A percentile compares a stretch with the other conserved stretches of the same genome.
Evolutionary conservation across 176 grass and related monocot genomes (phyloP).

Genomic region (Aegilops umbellulata): DNA sequence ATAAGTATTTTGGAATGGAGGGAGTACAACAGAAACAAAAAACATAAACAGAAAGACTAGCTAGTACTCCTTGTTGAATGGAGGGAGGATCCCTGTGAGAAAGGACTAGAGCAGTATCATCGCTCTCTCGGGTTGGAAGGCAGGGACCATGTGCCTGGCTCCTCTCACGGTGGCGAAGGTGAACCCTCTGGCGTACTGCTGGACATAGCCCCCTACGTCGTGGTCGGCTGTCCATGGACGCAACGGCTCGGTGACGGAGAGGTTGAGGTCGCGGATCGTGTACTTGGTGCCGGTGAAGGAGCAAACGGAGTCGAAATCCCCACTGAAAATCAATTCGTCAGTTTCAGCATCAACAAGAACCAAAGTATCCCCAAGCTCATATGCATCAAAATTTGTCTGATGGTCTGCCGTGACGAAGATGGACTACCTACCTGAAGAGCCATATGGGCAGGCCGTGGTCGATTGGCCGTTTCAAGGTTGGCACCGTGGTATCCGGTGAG

Average conservation of each 20-base stretch:
- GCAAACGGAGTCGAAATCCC: background rate
- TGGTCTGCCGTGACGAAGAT: too few species aligned
- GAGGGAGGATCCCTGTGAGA: conserved; percentile 33
- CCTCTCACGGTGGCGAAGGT: conserved; percentile 41
- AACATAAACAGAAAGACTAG: background rate
- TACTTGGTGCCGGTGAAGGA: background rate
- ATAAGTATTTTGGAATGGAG: too few species aligned
- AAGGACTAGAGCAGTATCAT: conserved; percentile 41
- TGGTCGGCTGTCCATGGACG: background rate
- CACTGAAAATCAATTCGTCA: background rate
- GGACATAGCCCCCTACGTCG: conserved; percentile 33
- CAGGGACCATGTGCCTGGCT: conserved; percentile 39
- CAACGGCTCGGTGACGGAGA: background rate
- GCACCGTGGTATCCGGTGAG: background rate
- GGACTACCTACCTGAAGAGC: background rate
- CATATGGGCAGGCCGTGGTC: background rate
- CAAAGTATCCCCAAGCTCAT: too few species aligned
- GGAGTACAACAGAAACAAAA: too few species aligned
- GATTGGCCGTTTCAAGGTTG: background rate
- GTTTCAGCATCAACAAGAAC: background rate
- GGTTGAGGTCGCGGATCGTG: background rate
- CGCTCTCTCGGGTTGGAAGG: conserved; percentile 38
- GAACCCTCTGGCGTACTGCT: conserved; percentile 31
- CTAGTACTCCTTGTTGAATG: background rate
- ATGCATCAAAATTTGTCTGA: too few species aligned